Base-by-base conservation (phyloP, 192 early-diverging fungal species). In the Linnemannia elongata region DNA sequence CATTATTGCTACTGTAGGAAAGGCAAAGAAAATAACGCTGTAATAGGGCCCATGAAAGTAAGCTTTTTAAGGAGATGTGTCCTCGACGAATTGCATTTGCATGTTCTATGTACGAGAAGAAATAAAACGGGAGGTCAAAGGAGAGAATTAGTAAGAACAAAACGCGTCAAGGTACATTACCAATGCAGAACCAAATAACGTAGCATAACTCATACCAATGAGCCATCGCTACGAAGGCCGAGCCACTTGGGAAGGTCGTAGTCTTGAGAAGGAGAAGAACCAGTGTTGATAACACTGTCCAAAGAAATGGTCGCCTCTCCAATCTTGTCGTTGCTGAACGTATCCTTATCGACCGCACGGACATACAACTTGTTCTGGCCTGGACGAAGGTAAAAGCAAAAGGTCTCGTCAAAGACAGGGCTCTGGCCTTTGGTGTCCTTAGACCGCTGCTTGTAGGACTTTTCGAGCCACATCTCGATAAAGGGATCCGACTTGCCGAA, bases 321-420 rank as follows among this genome's bases (percentile, higher is more conserved):
- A 74, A 89, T 82, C 77, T 76, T 85, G 38, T 86, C 88, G 69
- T 74, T 76, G 27, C 76, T 75, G 35, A 89, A 63, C 49, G 55
- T 44, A 71, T 89, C 88, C 73, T 74, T 79, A 73, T 89, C 88
- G 15, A 79, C 47, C 9, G 85, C 88, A 38, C 82, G 44, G 57
- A 86, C 55, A n/a, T 87, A 70, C 15, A 89, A 60, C 54, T 82
- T 86, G 69, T 86, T 78, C 45, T 78, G 76, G 44, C 76, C 76
- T 2, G 76, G 68, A 36, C 76, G 76, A 9, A 78, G 22, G 20
- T 78, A 78, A 45, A 78, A 78, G 47, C 66, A 69, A 24, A 78
- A 78, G 2, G 76, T 70, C 45, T 78, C n/a, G 41, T 70, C 36
- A 36, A 78, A 78, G 66, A 52, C 33, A 0, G 76, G 76, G 45